phyloP scores from a whole-genome alignment of 352 stramenopile genomes.

The Pythium periplocum region DNA sequence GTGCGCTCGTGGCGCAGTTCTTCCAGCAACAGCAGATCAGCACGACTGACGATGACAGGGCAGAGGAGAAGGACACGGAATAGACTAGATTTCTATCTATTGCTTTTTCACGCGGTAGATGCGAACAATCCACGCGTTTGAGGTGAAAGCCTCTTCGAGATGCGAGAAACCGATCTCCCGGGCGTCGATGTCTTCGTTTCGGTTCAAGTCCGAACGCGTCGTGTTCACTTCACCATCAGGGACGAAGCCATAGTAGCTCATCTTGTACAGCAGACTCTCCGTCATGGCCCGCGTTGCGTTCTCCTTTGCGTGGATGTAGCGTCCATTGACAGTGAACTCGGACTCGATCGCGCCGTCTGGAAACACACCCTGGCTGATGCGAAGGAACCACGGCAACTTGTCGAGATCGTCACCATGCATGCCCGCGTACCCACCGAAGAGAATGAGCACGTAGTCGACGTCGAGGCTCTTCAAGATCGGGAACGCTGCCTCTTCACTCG shows the following conservation, averaged over 20 bases:
- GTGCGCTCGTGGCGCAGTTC: slow-evolving; percentile 87
- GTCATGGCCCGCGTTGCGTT: slow-evolving; percentile 73
- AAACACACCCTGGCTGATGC: slow-evolving; percentile 88
- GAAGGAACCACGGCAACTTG: slow-evolving; percentile 92
- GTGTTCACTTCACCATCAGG: slow-evolving; percentile 22
- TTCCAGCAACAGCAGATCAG: slow-evolving; percentile 38
- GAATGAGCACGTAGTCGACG: slow-evolving; percentile 76
- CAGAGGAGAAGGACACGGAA: not conserved
- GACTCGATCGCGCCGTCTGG: slow-evolving; percentile 77
- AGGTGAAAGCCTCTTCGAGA: slow-evolving; percentile 91
- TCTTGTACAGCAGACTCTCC: slow-evolving; percentile 90
- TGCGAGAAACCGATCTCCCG: slow-evolving; percentile 70
- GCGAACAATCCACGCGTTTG: slow-evolving; percentile 90
- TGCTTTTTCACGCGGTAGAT: slow-evolving; percentile 77
- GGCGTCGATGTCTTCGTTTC: slow-evolving; percentile 46
- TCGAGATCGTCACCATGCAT: slow-evolving; percentile 88
- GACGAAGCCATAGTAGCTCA: slow-evolving; percentile 83
- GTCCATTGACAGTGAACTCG: slow-evolving; percentile 70
- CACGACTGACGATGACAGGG: not conserved
- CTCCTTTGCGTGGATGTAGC: slow-evolving; percentile 58
- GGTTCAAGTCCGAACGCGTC: slow-evolving; percentile 48
- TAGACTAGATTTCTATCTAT: not conserved
- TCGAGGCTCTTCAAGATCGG: slow-evolving; percentile 72
- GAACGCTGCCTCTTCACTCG: slow-evolving; percentile 56
- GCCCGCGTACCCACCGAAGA: slow-evolving; percentile 66